Conservation (phyloP, 805 yeast species). For the Wickerhamomyces canadensis region DNA sequence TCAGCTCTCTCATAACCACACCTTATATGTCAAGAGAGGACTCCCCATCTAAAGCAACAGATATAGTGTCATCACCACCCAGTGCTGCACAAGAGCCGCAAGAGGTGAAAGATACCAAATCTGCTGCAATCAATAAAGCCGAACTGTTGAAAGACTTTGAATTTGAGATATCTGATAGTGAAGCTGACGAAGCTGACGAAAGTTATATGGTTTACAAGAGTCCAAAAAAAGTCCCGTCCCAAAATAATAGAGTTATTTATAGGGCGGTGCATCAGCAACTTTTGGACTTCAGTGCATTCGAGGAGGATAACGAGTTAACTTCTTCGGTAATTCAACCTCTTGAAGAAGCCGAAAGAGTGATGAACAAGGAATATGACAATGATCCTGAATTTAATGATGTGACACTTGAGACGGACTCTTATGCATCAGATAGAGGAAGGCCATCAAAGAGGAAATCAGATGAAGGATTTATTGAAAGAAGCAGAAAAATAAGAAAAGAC, state of each 20-base stretch:
- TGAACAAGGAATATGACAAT: constrained; percentile 15
- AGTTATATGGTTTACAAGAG: neutral
- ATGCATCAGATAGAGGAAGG: neutral
- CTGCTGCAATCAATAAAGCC: neutral
- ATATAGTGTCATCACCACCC: too few relatives aligned
- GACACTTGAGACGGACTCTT: neutral
- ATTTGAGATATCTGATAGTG: constrained; percentile 4
- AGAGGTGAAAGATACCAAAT: too few relatives aligned
- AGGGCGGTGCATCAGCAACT: neutral
- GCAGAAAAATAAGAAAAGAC: neutral
- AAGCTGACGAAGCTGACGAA: neutral
- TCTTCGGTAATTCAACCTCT: constrained; percentile 1
- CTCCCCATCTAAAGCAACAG: too few relatives aligned
- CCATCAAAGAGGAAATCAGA: neutral
- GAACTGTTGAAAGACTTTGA: neutral
- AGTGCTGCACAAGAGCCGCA: too few relatives aligned
- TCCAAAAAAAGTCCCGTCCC: neutral
- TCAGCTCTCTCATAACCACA: too few relatives aligned
- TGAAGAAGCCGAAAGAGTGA: constrained; percentile 8
- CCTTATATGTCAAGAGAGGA: too few relatives aligned
- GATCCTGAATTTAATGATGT: constrained; percentile 5
- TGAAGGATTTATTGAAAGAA: neutral
- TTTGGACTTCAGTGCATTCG: constrained; percentile 2
- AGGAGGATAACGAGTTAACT: constrained; percentile 9
- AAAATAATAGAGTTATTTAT: neutral